phyloP scores from a whole-genome alignment of 208 protist species.

The Angomonas ambiguus region DNA sequence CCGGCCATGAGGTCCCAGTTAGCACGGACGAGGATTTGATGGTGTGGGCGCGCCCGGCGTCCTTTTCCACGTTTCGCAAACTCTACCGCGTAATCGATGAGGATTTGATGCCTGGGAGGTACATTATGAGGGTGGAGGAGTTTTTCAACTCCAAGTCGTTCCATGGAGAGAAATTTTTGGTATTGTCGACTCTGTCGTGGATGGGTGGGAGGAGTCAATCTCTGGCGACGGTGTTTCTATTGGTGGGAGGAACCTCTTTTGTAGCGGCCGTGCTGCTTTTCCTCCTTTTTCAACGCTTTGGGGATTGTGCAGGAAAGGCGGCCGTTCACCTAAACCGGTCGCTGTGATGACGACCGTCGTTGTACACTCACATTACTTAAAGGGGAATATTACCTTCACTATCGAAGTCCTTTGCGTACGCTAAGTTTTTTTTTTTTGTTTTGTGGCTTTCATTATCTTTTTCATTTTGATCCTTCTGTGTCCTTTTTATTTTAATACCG shows the following conservation, averaged over 20 bases:
- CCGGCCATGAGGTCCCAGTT: constrained; percentile 76
- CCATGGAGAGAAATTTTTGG: constrained; percentile 93
- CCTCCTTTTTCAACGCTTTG: constrained; percentile 29
- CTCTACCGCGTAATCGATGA: constrained; percentile 92
- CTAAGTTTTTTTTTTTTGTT: constrained; percentile 5
- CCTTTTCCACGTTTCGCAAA: constrained; percentile 96
- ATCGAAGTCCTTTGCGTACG: not conserved
- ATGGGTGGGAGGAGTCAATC: constrained; percentile 95
- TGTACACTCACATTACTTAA: too few species aligned
- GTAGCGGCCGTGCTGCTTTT: constrained; percentile 64
- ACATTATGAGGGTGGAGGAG: constrained; percentile 88
- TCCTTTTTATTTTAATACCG: constrained; percentile 9
- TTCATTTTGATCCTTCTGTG: not conserved
- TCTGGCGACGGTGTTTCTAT: constrained; percentile 91
- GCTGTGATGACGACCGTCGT: not conserved
- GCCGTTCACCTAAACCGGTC: not conserved
- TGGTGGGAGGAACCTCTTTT: constrained; percentile 84
- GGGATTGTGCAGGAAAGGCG: not conserved
- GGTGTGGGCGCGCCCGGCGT: constrained; percentile 97
- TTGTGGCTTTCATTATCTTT: constrained; percentile 6
- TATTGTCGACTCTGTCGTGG: constrained; percentile 92
- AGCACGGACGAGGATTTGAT: constrained; percentile 96
- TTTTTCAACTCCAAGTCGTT: constrained; percentile 90
- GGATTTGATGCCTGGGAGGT: constrained; percentile 79
- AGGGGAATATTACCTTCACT: not conserved